A percentile compares a stretch with the other conserved stretches of the same genome.
phyloP scores from a whole-genome alignment of 306 rosid genomes.

The Arachis stenosperma region DNA sequence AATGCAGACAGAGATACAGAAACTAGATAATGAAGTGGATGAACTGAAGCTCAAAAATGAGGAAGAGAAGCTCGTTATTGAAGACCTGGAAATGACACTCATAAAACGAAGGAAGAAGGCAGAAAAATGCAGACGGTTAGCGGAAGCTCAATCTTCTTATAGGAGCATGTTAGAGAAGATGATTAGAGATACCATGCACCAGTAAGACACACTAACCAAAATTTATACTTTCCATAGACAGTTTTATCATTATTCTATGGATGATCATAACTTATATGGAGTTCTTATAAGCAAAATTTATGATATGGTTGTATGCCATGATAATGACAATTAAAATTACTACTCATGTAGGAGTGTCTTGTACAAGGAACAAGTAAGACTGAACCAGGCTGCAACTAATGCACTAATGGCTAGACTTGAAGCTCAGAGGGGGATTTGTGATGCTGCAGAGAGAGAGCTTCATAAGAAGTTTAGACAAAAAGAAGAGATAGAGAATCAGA shows the following conservation, averaged over 20 bases:
- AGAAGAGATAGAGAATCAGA: constrained; percentile 82
- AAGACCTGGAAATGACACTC: constrained; percentile 71
- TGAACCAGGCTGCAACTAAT: constrained; percentile 84
- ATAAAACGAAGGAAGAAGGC: constrained; percentile 77
- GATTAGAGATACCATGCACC: constrained; percentile 98
- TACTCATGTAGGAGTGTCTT: constrained; percentile 70
- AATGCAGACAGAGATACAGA: constrained; percentile 75
- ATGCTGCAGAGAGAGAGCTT: constrained; percentile 84
- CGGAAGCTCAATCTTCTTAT: constrained; percentile 93
- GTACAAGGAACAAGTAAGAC: constrained; percentile 93
- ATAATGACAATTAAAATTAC: too few species aligned
- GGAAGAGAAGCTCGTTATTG: constrained; percentile 76
- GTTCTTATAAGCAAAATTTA: too few species aligned
- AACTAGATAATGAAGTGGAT: constrained; percentile 70
- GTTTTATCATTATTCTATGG: too few species aligned
- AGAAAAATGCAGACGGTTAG: constrained; percentile 82
- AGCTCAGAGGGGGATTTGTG: constrained; percentile 83
- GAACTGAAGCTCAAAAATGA: constrained; percentile 77
- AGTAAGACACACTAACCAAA: constrained; percentile 58
- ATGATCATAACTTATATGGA: too few species aligned
- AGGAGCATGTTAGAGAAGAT: constrained; percentile 88
- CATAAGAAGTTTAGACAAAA: constrained; percentile 70
- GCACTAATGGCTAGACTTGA: constrained; percentile 97
- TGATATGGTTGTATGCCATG: too few species aligned
- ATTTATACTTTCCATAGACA: constrained; percentile 3